phyloP scores from a whole-genome alignment of 202 grass and related monocot genomes.

The Cymbopogon flexuosus region DNA sequence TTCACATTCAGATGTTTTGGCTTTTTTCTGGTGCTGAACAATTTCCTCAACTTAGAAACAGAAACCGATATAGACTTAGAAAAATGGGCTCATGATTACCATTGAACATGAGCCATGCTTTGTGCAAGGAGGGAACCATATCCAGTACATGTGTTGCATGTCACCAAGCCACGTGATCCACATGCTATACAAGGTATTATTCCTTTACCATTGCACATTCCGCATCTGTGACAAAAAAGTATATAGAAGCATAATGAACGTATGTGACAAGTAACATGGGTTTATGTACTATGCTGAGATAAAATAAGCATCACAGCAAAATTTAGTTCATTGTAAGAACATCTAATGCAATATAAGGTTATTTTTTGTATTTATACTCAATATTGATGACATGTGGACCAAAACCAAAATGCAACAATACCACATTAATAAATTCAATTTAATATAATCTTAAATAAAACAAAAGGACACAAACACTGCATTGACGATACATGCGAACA shows the following conservation, averaged over 20 bases:
- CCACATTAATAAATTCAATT: not conserved
- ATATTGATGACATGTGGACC: not conserved
- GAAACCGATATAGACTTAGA: not conserved
- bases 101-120: constrained; percentile 66
- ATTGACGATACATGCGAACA: not conserved
- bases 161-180: constrained; percentile 60
- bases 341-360: constrained; percentile 3
- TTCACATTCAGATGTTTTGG: not conserved
- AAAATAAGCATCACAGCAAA: not conserved
- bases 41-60: not conserved
- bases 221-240: constrained; percentile 58
- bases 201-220: constrained; percentile 72
- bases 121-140: constrained; percentile 63
- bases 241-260: not conserved
- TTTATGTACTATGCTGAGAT: not conserved
- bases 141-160: constrained; percentile 69
- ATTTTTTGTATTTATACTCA: not conserved
- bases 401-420: not conserved
- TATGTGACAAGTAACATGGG: not conserved
- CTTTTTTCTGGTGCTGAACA: not conserved
- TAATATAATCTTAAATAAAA: not conserved
- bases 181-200: constrained; percentile 69
- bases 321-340: not conserved
- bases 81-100: constrained; percentile 39
- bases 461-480: not conserved